Evolutionary conservation across 2,329 filamentous ascomycete species (phyloP), one percentile per base, ranked within the genome.

Genomic region (Dendrostoma leiphaemia): DNA sequence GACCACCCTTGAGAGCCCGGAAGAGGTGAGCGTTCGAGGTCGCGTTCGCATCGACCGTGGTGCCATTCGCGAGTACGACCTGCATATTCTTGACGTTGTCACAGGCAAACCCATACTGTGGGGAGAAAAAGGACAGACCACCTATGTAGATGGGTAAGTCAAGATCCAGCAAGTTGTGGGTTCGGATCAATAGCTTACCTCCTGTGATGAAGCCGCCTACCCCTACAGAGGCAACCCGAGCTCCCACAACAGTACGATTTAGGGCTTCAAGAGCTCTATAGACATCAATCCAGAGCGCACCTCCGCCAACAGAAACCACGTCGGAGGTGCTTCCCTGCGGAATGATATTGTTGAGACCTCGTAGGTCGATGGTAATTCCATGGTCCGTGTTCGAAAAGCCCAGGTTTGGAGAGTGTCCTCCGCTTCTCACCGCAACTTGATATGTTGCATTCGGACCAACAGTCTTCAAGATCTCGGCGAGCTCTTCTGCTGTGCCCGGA

Each of bases 81-180:
- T 80, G 66, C 47, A 69, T 79, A 26, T 68, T 71, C 21, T 62
- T 60, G 9, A 79, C 71, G 15, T 71, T 75, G 60, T 80, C 77
- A 51, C 73, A 77, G 4, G 70, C 73, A 61, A 73, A 76, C 2
- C 80, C 79, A 24, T 72, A 63, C 0, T 64, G 64, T 0, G 71
- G 69, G 5, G 73, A 70, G 60, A 79, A 75, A 65, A 71, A 80
- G 1, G 74, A 76, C 19, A 79, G 71, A 5, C 78, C 79, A 28
- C 78, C 74, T 6, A 75, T 75, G 35, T 6, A 23, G n/a, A n/a
- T n/a, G n/a, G n/a, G n/a, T n/a, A n/a, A n/a, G n/a, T n/a, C n/a
- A 24, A 19, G 13, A 28, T 6, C 24, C 7, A 37, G n/a, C n/a
- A n/a, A n/a, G n/a, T n/a, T n/a, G n/a, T n/a, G n/a, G n/a, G n/a